phyloP scores from a whole-genome alignment of 1,284 basidiomycete species.

The Apiotrichum akiyoshidainum region DNA sequence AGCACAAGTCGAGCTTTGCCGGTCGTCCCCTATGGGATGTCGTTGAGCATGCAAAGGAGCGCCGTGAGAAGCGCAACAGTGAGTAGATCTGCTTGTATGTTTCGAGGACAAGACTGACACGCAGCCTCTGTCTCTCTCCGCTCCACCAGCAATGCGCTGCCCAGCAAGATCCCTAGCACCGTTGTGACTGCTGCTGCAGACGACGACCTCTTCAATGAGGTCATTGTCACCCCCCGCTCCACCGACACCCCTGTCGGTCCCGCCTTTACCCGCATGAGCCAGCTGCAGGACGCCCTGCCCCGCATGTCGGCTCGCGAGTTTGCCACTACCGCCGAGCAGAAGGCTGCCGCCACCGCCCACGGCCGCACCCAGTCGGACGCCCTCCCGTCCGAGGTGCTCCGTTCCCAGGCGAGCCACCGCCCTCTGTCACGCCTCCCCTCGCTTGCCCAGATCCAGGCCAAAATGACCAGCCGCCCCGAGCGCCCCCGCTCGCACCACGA shows the following conservation, averaged over 20 bases:
- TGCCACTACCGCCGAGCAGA: constrained; percentile 18
- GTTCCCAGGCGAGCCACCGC: constrained; percentile 1
- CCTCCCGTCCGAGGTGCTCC: constrained; percentile 18
- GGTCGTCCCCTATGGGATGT: constrained; percentile 39
- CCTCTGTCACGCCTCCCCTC: constrained; percentile 30
- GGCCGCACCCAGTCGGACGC: constrained; percentile 28
- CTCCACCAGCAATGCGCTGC: no score
- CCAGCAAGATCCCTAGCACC: no score
- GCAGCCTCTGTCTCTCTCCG: no score
- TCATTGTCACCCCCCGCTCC: constrained; percentile 34
- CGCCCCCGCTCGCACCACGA: constrained; percentile 1
- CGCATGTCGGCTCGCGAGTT: constrained; percentile 38
- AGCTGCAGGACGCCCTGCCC: constrained; percentile 34
- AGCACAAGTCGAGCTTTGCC: constrained; percentile 18
- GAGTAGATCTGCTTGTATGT: constrained; percentile 9
- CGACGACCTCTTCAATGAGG: constrained; percentile 9
- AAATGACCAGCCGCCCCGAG: constrained; percentile 20
- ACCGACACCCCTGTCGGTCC: constrained; percentile 36
- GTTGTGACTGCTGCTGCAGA: background rate
- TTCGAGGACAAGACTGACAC: no score
- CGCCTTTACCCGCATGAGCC: constrained; percentile 34
- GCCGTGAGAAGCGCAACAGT: constrained; percentile 24
- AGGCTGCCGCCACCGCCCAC: constrained; percentile 18
- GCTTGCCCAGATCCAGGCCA: constrained; percentile 45
- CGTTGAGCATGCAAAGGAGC: constrained; percentile 38